Base-by-base conservation (phyloP, 163 green algal species). In the Volvox carteri region DNA sequence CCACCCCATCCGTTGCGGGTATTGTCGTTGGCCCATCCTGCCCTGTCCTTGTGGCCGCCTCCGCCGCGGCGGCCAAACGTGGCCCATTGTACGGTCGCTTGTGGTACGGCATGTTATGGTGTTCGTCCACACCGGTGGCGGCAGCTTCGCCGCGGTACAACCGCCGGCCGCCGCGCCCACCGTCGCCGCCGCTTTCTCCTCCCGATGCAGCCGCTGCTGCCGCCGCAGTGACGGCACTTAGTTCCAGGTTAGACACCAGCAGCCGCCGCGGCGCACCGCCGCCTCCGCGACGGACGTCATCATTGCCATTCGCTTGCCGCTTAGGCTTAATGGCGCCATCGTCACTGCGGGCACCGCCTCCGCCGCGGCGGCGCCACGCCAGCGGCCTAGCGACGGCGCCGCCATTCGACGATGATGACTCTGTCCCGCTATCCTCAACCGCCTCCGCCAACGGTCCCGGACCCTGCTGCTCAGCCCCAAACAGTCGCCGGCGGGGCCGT, bases 401-500 rank as follows among this genome's bases (percentile, higher is more conserved):
- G 65, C 60, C 60, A 28, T 28, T 28, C 25, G 65, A 18, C 5
- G 65, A 21, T 33, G 30, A 48, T 35, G 30, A 19, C 33, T 48
- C 30, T 9, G 30, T n/a, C 30, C 65, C 41, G 21, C 70, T 65
- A n/a, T 65, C 42, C 73, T 68, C 75, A 30, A 39, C 18, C 42
- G n/a, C 48, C 50, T 84, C 75, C 19, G n/a, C 75, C 3, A 84
- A 11, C 46, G 75, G 75, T 8, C 50, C 48, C 48, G 75, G 75
- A 6, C 28, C 75, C 16, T 18, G 42, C 18, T 23, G 42, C 42
- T 46, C 73, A 21, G 62, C 73, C 23, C 37, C n/a, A 33, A 84
- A 48, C n/a, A 68, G 75, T 48, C 75, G 14, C 30, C 75, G 75
- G 44, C 73, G 39, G 44, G 73, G 73, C 35, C 73, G 68, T 39